A percentile compares a stretch with the other conserved stretches of the same genome.
Evolutionary conservation across 306 rosid genomes (phyloP).

Genomic region (Dalbergia oliveri): DNA sequence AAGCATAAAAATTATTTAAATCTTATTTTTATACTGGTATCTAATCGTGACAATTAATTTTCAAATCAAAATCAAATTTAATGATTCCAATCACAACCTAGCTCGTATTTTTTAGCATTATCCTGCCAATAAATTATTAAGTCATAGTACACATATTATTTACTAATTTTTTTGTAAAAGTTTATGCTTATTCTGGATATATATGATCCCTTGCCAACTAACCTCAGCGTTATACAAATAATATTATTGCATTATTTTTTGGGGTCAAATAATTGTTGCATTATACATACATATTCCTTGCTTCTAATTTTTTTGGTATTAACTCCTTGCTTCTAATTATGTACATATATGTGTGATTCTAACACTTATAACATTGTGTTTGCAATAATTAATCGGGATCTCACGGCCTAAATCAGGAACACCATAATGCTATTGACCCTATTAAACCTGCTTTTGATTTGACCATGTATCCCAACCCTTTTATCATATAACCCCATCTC

Average conservation of each 20-base stretch:
- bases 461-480: background rate
- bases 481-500: background rate
- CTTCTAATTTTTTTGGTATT: too few relatives aligned
- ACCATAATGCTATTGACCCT: background rate
- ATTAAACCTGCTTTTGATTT: background rate
- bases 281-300: too few relatives aligned
- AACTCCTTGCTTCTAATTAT: too few relatives aligned
- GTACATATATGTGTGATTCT: too few relatives aligned
- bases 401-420: too few relatives aligned
- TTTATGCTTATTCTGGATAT: background rate
- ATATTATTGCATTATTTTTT: too few relatives aligned
- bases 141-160: too few relatives aligned
- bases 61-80: background rate
- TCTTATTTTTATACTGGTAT: background rate
- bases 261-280: too few relatives aligned
- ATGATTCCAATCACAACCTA: background rate
- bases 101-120: background rate
- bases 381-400: too few relatives aligned
- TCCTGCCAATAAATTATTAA: background rate
- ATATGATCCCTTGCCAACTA: background rate
- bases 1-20: background rate
- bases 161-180: too few relatives aligned
- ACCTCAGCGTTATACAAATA: too few relatives aligned
- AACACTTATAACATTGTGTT: too few relatives aligned
- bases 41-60: background rate